phyloP scores from a whole-genome alignment of 2,329 filamentous ascomycete species.

The Lasiodiplodia gonubiensis region DNA sequence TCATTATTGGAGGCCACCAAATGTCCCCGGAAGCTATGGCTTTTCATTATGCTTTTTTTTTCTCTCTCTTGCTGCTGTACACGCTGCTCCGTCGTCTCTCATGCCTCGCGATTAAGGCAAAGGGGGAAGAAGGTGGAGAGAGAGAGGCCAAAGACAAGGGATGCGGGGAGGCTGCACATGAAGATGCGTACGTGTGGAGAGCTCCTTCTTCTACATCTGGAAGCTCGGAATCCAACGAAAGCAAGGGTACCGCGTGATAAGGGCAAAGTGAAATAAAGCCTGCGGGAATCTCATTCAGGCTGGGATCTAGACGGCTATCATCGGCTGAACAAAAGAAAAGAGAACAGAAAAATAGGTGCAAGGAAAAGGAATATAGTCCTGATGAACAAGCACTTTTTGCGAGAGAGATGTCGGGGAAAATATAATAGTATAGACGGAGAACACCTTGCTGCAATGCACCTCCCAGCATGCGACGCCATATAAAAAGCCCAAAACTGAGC shows the following conservation, averaged over 20 bases:
- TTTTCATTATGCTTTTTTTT: conserved; percentile 8
- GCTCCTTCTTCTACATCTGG: conserved; percentile 20
- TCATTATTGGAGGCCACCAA: conserved; percentile 17
- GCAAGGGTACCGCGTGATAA: conserved; percentile 14
- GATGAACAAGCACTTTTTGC: conserved; percentile 25
- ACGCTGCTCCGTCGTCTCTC: not conserved
- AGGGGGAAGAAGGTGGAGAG: not conserved
- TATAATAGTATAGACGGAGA: conserved; percentile 27
- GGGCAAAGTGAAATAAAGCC: conserved; percentile 19
- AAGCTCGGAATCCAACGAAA: conserved; percentile 12
- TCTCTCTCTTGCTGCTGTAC: conserved; percentile 19
- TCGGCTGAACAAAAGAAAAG: conserved; percentile 21
- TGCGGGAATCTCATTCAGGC: conserved; percentile 29
- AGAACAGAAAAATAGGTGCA: conserved; percentile 7
- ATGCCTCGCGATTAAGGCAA: not conserved
- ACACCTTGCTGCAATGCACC: conserved; percentile 29
- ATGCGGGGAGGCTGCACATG: not conserved
- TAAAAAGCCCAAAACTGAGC: conserved; percentile 25
- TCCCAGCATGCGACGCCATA: conserved; percentile 28
- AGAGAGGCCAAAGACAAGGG: conserved; percentile 9
- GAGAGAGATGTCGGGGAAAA: conserved; percentile 21
- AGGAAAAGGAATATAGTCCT: conserved; percentile 11
- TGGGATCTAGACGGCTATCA: conserved; percentile 29
- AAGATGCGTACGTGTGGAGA: not conserved
- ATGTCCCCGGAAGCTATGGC: conserved; percentile 13